These are phyloP conservation scores for Heritiera littoralis DNA, from an alignment of 345 rosid species.

Conservation along the genomic window DNA sequence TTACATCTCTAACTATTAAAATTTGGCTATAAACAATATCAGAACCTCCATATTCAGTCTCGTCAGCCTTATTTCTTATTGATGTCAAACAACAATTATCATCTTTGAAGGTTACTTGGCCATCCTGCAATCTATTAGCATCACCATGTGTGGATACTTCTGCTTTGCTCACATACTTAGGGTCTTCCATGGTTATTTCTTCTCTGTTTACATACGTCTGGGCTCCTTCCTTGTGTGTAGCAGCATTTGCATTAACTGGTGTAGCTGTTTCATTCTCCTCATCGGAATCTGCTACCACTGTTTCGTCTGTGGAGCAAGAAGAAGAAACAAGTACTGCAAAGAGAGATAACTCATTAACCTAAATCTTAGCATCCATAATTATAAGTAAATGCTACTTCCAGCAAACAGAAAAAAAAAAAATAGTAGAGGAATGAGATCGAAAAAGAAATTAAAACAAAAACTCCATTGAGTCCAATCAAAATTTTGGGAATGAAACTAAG, in stretches of 20 bases:
- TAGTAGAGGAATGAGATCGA: background rate
- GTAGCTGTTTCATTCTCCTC: conserved; percentile 60
- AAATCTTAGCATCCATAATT: background rate
- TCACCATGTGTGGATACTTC: conserved; percentile 27
- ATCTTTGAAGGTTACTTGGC: conserved; percentile 27
- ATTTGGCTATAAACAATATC: conserved; percentile 71
- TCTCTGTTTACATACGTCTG: conserved; percentile 29
- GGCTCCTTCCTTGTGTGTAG: conserved; percentile 33
- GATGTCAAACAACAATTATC: conserved; percentile 31
- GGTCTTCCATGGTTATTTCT: conserved; percentile 35
- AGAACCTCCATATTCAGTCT: conserved; percentile 55
- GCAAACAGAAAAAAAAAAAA: background rate
- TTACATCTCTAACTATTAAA: conserved; percentile 53
- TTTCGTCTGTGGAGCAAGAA: conserved; percentile 97
- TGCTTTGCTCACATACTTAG: conserved; percentile 30
- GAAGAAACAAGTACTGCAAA: conserved; percentile 75
- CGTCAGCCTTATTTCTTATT: conserved; percentile 44
- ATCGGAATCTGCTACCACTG: conserved; percentile 91
- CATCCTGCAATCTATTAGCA: conserved; percentile 30
- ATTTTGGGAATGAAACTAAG: background rate
- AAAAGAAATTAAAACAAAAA: background rate
- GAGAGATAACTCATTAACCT: conserved; percentile 7
- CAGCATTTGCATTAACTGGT: conserved; percentile 35
- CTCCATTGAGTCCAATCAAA: background rate
- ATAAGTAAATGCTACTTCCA: background rate